Evolutionary conservation across 2,329 filamentous ascomycete genomes (phyloP), one percentile per base, ranked within the genome.

Genomic region (Penicillium thymicola): DNA sequence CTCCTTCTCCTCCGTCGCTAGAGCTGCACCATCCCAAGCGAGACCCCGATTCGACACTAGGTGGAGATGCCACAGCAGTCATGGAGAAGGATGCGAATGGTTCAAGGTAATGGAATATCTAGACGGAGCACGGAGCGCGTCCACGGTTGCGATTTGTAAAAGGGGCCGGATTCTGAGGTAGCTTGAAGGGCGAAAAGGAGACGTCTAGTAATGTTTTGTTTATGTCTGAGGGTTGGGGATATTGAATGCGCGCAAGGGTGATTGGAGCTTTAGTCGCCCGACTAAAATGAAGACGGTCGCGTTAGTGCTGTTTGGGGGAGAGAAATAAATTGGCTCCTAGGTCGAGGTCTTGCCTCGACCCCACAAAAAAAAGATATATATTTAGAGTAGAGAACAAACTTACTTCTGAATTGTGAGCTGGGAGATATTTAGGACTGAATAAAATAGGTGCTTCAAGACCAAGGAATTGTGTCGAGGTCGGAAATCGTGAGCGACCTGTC

Each of bases 61-160:
- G 80, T 62, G 83, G 83, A 75, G 83, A 83, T 71, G 84, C 85
- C 70, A 88, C 85, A 70, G 85, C 85, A 79, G 85, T 87, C 84
- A 87, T 87, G 72, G 71, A 73, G 72, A 71, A 71, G 57, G 65
- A 65, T 64, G 45, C 59, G 46, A 45, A 45, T 45, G 49, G 58
- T 51, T 36, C 44, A 51, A 58, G 51, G 58, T 40, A 44, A 55
- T 55, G 47, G 50, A 44, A 54, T 58, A 47, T 54, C 53, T 55
- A 49, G 38, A 49, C 25, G 13, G 52, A 46, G 42, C 46, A 51
- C 37, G 18, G 51, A 49, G 47, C 46, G 59, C 52, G 50, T 45
- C 27, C 16, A 59, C 41, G 32, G 51, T 61, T 58, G 58, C 56
- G 43, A 51, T 52, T 54, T 53, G 41, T 48, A 48, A 44, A 34